These are phyloP conservation scores for Leccinum imitatum DNA, from an alignment of 768 basidiomycete genomes.

Conservation along the genomic window DNA sequence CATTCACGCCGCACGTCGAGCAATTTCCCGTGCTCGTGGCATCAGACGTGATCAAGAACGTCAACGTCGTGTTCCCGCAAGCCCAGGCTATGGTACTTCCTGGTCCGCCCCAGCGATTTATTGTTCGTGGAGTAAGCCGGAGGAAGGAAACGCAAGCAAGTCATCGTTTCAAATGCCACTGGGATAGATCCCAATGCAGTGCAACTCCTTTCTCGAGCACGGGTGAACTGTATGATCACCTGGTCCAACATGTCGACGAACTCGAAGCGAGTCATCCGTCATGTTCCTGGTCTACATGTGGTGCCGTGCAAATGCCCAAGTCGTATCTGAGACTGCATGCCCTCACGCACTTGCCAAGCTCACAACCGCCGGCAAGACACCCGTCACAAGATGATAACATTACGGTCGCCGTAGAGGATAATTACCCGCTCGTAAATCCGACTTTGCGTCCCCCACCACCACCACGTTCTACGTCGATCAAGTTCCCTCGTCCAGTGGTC, in stretches of 20 bases:
- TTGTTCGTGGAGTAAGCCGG: slow-evolving; percentile 84
- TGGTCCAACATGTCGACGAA: slow-evolving; percentile 56
- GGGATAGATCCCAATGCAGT: slow-evolving; percentile 63
- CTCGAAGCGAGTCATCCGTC: slow-evolving; percentile 44
- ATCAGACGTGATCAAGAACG: slow-evolving; percentile 93
- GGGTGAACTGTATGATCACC: slow-evolving; percentile 72
- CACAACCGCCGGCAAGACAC: slow-evolving; percentile 54
- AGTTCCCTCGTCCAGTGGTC: slow-evolving; percentile 53
- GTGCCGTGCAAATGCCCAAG: slow-evolving; percentile 45
- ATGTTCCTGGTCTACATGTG: slow-evolving; percentile 77
- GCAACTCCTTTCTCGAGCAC: slow-evolving; percentile 47
- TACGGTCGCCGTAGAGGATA: slow-evolving; percentile 58
- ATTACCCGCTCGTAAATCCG: slow-evolving; percentile 59
- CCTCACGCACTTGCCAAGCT: slow-evolving; percentile 71
- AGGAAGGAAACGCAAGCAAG: slow-evolving; percentile 55
- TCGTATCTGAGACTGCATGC: slow-evolving; percentile 61
- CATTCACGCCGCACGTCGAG: slow-evolving; percentile 62
- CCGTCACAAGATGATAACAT: slow-evolving; percentile 74
- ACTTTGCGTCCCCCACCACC: slow-evolving; percentile 72
- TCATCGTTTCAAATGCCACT: slow-evolving; percentile 74
- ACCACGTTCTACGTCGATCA: slow-evolving; percentile 59
- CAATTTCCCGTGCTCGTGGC: slow-evolving; percentile 70
- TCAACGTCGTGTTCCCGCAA: slow-evolving; percentile 79
- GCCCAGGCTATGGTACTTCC: slow-evolving; percentile 86
- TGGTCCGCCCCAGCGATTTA: slow-evolving; percentile 71